These are phyloP conservation scores for Nemania serpens DNA, from an alignment of 2,329 filamentous ascomycete species.

Conservation along the genomic window DNA sequence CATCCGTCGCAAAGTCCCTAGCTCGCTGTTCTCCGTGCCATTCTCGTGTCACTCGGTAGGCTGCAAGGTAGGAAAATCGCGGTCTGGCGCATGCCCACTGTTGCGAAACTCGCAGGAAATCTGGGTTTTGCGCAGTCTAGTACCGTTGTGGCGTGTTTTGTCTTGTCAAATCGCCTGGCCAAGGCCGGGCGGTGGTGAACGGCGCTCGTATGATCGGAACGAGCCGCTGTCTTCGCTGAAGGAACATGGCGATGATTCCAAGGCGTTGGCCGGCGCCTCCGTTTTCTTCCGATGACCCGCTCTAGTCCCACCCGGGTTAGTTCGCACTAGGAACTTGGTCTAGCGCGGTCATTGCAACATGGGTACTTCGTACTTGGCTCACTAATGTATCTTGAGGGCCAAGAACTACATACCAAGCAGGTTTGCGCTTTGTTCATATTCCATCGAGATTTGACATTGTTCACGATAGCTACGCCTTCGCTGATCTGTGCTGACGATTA, in stretches of 20 bases:
- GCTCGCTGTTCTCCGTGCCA: constrained; percentile 14
- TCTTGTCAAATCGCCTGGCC: constrained; percentile 16
- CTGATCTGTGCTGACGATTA: too few relatives aligned
- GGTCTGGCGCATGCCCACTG: constrained; percentile 11
- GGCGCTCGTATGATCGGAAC: constrained; percentile 26
- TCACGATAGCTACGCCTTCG: too few relatives aligned
- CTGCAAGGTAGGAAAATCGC: neutral
- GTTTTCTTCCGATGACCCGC: constrained; percentile 3
- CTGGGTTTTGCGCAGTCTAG: neutral
- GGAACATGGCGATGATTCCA: neutral
- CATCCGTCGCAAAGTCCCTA: constrained; percentile 3
- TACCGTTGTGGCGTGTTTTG: constrained; percentile 21
- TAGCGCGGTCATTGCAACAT: too few relatives aligned
- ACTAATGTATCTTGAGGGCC: too few relatives aligned
- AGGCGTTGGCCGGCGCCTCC: constrained; percentile 7
- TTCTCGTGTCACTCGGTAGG: constrained; percentile 15
- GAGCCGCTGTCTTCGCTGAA: constrained; percentile 10
- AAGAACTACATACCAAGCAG: too few relatives aligned
- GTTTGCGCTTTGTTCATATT: too few relatives aligned
- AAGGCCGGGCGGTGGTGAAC: constrained; percentile 9
- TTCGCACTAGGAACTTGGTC: too few relatives aligned
- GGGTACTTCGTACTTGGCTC: too few relatives aligned
- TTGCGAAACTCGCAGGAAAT: constrained; percentile 5
- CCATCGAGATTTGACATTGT: too few relatives aligned
- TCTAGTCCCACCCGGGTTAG: neutral